These are phyloP conservation scores for Stephania japonica DNA, from an alignment of 164 flowering plant genomes.

Conservation along the genomic window DNA sequence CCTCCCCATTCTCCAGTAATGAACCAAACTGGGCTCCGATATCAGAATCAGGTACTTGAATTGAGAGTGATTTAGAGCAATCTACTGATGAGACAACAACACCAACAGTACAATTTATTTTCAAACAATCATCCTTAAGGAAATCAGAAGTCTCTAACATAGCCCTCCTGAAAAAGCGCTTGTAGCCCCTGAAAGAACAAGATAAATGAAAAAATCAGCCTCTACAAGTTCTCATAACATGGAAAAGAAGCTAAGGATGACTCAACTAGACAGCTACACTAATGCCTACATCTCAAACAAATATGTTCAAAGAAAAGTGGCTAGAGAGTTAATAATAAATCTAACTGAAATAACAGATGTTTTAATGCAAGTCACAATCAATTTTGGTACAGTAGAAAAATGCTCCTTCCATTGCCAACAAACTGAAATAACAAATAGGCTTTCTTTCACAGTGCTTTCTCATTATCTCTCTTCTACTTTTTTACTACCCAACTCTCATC, in stretches of 20 bases:
- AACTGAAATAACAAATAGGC: background rate
- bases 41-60: slow-evolving; percentile 68
- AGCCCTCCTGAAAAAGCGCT: slow-evolving; percentile 3
- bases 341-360: background rate
- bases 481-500: background rate
- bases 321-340: background rate
- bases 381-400: too few species aligned
- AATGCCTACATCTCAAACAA: background rate
- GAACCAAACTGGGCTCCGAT: slow-evolving; percentile 68
- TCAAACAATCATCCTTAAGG: slow-evolving; percentile 81
- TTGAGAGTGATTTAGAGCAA: slow-evolving; percentile 44
- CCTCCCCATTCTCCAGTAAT: slow-evolving; percentile 67
- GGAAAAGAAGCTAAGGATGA: background rate
- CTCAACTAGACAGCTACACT: background rate
- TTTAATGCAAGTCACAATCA: background rate
- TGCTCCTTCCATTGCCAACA: too few species aligned
- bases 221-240: background rate
- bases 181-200: slow-evolving; percentile 4
- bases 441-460: background rate
- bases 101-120: slow-evolving; percentile 77
- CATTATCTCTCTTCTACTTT: background rate
- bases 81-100: slow-evolving; percentile 72
- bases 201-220: background rate
- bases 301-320: background rate
- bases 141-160: slow-evolving; percentile 80